Percentiles rank a stretch among this genome's conserved stretches.
Evolutionary conservation across 441 rosid species (phyloP).

Genomic region (Adansonia grandidieri): DNA sequence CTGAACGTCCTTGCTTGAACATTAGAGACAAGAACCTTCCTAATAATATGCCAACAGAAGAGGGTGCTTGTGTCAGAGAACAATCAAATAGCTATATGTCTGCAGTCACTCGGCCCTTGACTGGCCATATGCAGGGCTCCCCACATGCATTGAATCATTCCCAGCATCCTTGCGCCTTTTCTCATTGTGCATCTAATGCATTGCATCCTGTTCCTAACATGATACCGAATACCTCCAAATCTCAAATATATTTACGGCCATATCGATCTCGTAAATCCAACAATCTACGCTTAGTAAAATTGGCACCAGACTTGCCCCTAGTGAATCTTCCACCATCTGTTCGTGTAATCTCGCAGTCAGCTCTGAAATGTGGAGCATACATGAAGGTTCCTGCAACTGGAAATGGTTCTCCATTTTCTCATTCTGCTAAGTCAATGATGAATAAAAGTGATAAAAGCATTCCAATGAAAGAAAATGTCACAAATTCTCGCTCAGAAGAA

Average conservation of each 20-base stretch:
- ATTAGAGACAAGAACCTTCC: conserved; percentile 42
- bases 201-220: conserved; percentile 38
- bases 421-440: conserved; percentile 33
- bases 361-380: conserved; percentile 51
- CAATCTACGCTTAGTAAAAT: conserved; percentile 69
- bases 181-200: conserved; percentile 34
- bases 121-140: conserved; percentile 40
- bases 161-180: conserved; percentile 37
- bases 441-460: conserved; percentile 39
- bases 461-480: conserved; percentile 39
- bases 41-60: conserved; percentile 31
- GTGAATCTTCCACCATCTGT: conserved; percentile 93
- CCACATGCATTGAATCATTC: conserved; percentile 35
- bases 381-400: conserved; percentile 38
- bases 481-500: conserved; percentile 43
- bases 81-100: conserved; percentile 29
- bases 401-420: conserved; percentile 40
- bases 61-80: conserved; percentile 39
- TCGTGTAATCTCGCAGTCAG: conserved; percentile 79
- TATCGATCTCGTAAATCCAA: conserved; percentile 50
- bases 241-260: conserved; percentile 52
- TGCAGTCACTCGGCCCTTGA: conserved; percentile 40
- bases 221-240: conserved; percentile 40
- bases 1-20: conserved; percentile 39
- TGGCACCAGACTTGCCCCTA: conserved; percentile 93